These are phyloP conservation scores for Stramenopiles sp. DNA, from an alignment of 352 stramenopile genomes.

Conservation along the genomic window DNA sequence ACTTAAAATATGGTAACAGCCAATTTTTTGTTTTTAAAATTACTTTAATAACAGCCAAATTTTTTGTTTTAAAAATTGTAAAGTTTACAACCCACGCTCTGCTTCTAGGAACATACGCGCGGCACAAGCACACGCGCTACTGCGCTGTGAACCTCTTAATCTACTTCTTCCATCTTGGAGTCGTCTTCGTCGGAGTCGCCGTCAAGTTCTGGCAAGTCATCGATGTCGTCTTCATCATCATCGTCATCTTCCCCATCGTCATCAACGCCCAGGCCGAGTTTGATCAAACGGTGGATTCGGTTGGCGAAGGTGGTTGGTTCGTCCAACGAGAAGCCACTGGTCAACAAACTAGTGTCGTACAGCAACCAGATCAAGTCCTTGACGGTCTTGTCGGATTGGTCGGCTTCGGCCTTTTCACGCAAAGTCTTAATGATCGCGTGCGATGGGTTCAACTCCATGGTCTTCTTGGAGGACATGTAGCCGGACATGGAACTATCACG, in stretches of 20 bases:
- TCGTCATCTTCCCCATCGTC: conserved; percentile 80
- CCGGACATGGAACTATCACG: conserved; percentile 82
- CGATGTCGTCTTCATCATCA: conserved; percentile 73
- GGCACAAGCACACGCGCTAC: too few relatives aligned
- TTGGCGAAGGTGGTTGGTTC: conserved; percentile 95
- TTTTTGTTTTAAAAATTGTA: too few relatives aligned
- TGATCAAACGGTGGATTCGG: conserved; percentile 97
- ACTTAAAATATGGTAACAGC: too few relatives aligned
- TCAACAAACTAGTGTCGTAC: conserved; percentile 97
- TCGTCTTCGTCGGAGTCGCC: conserved; percentile 74
- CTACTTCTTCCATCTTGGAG: conserved; percentile 94
- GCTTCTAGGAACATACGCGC: too few relatives aligned
- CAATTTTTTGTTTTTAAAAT: too few relatives aligned
- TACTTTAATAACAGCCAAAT: too few relatives aligned
- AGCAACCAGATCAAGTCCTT: conserved; percentile 99
- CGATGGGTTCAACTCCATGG: conserved; percentile 97
- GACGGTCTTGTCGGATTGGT: conserved; percentile 97
- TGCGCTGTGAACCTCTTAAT: too few relatives aligned
- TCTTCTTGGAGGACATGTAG: conserved; percentile 99
- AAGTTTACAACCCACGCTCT: too few relatives aligned
- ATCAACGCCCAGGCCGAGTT: conserved; percentile 93
- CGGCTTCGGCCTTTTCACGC: conserved; percentile 89
- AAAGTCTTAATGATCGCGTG: conserved; percentile 97
- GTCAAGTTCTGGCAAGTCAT: conserved; percentile 88
- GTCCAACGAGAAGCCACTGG: conserved; percentile 94